Conservation (phyloP, 257 asterid genomes). For the Gentiana straminea region DNA sequence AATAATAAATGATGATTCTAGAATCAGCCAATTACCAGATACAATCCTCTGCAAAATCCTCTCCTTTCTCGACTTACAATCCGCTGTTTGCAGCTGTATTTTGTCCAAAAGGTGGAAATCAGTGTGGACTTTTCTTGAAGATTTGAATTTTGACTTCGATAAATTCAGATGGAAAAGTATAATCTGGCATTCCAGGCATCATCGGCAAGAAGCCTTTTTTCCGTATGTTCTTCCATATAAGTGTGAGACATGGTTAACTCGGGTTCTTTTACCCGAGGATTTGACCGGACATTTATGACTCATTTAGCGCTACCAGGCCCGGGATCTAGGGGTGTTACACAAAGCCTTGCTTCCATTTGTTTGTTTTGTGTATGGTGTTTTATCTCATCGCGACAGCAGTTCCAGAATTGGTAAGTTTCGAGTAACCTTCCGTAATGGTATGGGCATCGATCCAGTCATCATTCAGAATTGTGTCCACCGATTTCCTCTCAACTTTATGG, state of each 20-base stretch:
- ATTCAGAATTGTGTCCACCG: conserved; percentile 8
- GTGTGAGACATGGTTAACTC: too few relatives aligned
- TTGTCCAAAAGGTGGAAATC: conserved; percentile 16
- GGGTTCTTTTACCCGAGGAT: too few relatives aligned
- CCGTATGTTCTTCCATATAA: too few relatives aligned
- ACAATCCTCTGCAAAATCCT: conserved; percentile 1
- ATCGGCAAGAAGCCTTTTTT: not conserved
- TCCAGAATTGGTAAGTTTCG: conserved; percentile 4
- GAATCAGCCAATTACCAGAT: too few relatives aligned
- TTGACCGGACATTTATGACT: too few relatives aligned
- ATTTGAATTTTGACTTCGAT: conserved; percentile 10
- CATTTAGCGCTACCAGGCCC: too few relatives aligned
- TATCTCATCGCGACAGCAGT: conserved; percentile 11
- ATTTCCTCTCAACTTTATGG: conserved; percentile 8
- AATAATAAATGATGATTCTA: too few relatives aligned
- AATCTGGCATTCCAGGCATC: too few relatives aligned
- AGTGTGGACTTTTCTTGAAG: conserved; percentile 12
- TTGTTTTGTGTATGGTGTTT: conserved; percentile 6
- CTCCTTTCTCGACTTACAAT: conserved; percentile 14
- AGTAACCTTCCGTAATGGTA: not conserved
- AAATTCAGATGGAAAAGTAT: too few relatives aligned
- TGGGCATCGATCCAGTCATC: not conserved
- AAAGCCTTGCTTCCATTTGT: conserved; percentile 4
- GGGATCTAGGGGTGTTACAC: too few relatives aligned
- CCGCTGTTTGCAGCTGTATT: conserved; percentile 11